These are phyloP conservation scores for Cerioporus squamosus DNA, from an alignment of 1,284 basidiomycete genomes.

Conservation along the genomic window DNA sequence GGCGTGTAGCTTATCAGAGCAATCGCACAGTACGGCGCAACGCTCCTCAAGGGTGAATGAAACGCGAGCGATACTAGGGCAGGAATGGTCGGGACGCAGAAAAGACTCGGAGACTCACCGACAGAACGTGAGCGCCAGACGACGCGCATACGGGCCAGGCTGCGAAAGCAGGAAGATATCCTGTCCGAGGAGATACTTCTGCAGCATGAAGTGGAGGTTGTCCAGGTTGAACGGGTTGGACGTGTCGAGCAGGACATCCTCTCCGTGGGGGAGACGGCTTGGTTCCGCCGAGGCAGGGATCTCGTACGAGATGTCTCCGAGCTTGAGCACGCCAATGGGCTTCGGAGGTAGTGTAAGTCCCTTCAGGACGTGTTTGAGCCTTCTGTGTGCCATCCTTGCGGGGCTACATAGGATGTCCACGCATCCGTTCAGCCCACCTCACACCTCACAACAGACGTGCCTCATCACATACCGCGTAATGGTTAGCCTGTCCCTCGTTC, in stretches of 20 bases:
- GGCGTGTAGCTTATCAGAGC: no score
- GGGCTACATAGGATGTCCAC: no score
- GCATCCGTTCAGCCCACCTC: no score
- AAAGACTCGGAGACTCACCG: conserved; percentile 47
- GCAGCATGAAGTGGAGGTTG: conserved; percentile 66
- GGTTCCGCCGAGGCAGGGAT: conserved; percentile 52
- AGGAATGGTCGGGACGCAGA: neutral
- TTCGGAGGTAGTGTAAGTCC: conserved; percentile 44
- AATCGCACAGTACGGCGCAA: no score
- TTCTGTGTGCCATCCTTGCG: conserved; percentile 39
- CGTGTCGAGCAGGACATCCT: conserved; percentile 49
- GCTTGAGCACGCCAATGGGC: conserved; percentile 56
- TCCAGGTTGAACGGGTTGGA: conserved; percentile 55
- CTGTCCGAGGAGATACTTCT: conserved; percentile 70
- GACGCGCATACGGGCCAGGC: conserved; percentile 66
- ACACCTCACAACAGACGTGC: no score
- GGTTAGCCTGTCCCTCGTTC: no score
- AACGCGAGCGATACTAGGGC: neutral
- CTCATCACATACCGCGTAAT: no score
- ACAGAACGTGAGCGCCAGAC: conserved; percentile 65
- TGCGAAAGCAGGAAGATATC: conserved; percentile 68
- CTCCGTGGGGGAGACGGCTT: conserved; percentile 49
- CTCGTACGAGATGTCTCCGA: conserved; percentile 61
- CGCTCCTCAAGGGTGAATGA: no score
- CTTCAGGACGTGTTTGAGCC: conserved; percentile 51